Conservation (phyloP, 192 early-diverging fungal genomes). For the Coemansia aciculifera region DNA sequence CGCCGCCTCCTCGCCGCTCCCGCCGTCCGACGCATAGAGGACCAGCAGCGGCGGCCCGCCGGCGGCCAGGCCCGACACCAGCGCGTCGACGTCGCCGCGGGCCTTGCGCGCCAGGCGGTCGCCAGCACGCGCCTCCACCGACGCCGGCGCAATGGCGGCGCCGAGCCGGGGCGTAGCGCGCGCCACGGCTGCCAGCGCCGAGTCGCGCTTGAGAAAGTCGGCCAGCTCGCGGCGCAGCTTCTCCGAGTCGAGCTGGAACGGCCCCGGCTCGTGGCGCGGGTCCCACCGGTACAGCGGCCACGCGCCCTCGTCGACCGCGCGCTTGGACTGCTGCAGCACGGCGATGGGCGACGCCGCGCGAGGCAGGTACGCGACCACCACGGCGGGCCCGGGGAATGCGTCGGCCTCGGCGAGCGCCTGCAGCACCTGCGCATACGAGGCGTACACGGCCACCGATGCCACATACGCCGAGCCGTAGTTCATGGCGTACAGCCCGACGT, state of each 20-base stretch:
- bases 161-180: conserved; percentile 65
- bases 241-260: conserved; percentile 73
- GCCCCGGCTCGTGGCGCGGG: conserved; percentile 46
- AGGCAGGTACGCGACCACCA: conserved; percentile 88
- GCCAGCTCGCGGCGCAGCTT: conserved; percentile 65
- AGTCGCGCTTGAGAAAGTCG: conserved; percentile 82
- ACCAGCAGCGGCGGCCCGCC: conserved; percentile 80
- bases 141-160: conserved; percentile 50
- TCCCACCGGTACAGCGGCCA: conserved; percentile 98
- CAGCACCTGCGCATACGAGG: conserved; percentile 85
- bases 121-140: conserved; percentile 63
- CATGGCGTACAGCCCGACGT: conserved; percentile 95
- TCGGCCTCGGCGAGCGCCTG: conserved; percentile 90
- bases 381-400: conserved; percentile 81
- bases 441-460: conserved; percentile 85
- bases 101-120: conserved; percentile 62
- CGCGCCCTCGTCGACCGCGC: conserved; percentile 83
- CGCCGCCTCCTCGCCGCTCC: conserved; percentile 81
- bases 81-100: conserved; percentile 65
- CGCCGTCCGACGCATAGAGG: conserved; percentile 88
- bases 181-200: conserved; percentile 77
- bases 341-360: conserved; percentile 63
- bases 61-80: conserved; percentile 67
- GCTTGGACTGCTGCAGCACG: conserved; percentile 84
- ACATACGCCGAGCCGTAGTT: conserved; percentile 89